Evolutionary conservation across 2,329 filamentous ascomycete species (phyloP).

Genomic region (Gnomoniopsis smithogilvyi): DNA sequence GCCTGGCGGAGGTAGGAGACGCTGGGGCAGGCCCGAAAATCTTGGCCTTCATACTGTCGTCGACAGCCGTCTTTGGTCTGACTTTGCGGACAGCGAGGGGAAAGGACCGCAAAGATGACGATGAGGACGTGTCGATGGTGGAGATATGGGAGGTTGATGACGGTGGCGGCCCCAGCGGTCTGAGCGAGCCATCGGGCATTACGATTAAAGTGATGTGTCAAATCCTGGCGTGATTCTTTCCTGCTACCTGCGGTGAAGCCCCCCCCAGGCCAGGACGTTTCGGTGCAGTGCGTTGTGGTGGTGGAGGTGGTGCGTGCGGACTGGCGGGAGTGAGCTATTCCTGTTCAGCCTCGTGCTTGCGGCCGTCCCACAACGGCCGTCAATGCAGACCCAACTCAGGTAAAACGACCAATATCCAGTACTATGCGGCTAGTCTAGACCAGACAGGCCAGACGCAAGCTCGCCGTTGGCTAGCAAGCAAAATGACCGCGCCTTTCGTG

Average conservation of each 20-base stretch:
- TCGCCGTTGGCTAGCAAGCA: conserved; percentile 12
- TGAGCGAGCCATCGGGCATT: conserved; percentile 25
- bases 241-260: conserved; percentile 20
- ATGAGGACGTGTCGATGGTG: conserved; percentile 4
- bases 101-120: conserved; percentile 5
- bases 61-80: not conserved
- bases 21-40: conserved; percentile 11
- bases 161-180: conserved; percentile 17
- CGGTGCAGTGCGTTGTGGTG: conserved; percentile 5
- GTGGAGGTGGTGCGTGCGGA: not conserved
- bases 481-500: conserved; percentile 12
- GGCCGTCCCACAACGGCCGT: conserved; percentile 27
- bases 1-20: conserved; percentile 35
- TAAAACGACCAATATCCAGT: conserved; percentile 4
- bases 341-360: conserved; percentile 16
- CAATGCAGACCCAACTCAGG: conserved; percentile 22
- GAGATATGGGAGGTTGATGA: conserved; percentile 19
- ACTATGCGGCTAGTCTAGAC: conserved; percentile 7
- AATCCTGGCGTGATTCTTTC: conserved; percentile 18
- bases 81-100: conserved; percentile 3
- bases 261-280: conserved; percentile 1
- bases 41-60: conserved; percentile 16
- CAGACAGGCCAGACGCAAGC: conserved; percentile 2
- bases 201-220: conserved; percentile 13
- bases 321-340: conserved; percentile 7